Evolutionary conservation across 148 eudicot species (phyloP), one percentile per base, ranked within the genome.

Genomic region (Talinum fruticosum): DNA sequence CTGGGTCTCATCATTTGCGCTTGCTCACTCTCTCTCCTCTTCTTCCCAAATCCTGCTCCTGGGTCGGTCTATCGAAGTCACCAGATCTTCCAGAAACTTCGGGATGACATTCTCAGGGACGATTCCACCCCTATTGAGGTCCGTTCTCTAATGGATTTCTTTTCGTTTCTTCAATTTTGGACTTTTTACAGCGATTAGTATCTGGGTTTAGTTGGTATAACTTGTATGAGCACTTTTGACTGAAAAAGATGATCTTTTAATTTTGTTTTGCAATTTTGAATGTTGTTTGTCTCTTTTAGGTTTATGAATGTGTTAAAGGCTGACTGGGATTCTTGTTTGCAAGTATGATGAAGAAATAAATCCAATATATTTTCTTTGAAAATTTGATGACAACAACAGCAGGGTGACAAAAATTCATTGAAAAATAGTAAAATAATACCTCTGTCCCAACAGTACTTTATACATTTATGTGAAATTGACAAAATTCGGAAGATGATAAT

Each of bases 11-110:
- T 90, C 72, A 76, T 86, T 37, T 89, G 85, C 51, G 87, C 84
- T 41, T 83, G 87, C 30, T 88, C 92, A 65, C 70, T 92, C 69
- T 87, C 88, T 53, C 73, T 79, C 64, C 54, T 92, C 73, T 84
- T 78, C 75, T 83, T 78, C 65, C 87, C 82, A 1, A 71, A 66
- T 76, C 84, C 87, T 54, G 81, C 79, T n/a, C 92, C 97, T 66
- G 97, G 94, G 5, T 88, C 94, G 0, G 76, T 90, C 45, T 92
- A 90, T 75, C 86, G 83, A 10, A 86, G 88, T 71, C 91, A 87
- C 72, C 78, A 87, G 75, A 75, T 90, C 57, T 92, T 92, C 74
- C 83, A 72, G 34, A 89, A 87, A 14, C 88, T 92, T 51, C 83
- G 92, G 68, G 66, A 41, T 18, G 83, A 75, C 8, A 92, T 92